Percentiles rank a stretch among this genome's conserved stretches.
These are phyloP conservation scores for Tricholoma matsutake DNA, from an alignment of 768 basidiomycete genomes.

Conservation along the genomic window DNA sequence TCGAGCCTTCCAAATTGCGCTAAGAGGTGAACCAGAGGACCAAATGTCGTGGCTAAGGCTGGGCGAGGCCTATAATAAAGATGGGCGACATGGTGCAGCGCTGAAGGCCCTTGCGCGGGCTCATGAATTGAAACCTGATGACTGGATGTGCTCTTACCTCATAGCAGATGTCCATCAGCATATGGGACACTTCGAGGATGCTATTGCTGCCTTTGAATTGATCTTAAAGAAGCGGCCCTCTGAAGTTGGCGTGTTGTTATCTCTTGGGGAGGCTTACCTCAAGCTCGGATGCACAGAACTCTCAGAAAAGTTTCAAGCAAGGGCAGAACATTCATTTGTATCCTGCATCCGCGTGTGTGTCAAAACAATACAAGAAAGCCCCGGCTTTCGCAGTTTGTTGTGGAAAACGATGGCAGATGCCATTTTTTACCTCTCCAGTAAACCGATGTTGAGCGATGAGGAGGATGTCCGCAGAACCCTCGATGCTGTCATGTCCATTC, in stretches of 20 bases:
- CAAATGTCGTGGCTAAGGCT: conserved; percentile 84
- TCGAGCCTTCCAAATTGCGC: conserved; percentile 80
- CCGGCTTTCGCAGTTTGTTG: conserved; percentile 64
- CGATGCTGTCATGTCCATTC: conserved; percentile 31
- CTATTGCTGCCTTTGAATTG: conserved; percentile 60
- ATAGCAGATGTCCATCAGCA: conserved; percentile 83
- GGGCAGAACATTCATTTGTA: conserved; percentile 74
- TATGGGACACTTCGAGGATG: conserved; percentile 70
- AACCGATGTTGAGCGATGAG: conserved; percentile 47
- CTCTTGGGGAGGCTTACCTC: conserved; percentile 70
- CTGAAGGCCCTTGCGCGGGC: conserved; percentile 82
- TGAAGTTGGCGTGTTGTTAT: conserved; percentile 70
- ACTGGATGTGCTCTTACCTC: conserved; percentile 84
- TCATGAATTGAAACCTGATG: conserved; percentile 63
- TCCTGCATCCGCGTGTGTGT: conserved; percentile 53
- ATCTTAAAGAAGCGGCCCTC: conserved; percentile 54
- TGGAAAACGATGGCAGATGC: conserved; percentile 89
- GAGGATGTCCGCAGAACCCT: conserved; percentile 33
- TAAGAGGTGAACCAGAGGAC: conserved; percentile 77
- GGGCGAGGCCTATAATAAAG: conserved; percentile 87
- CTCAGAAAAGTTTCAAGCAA: conserved; percentile 63
- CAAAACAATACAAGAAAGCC: conserved; percentile 42
- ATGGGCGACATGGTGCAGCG: conserved; percentile 86
- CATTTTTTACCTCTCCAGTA: conserved; percentile 58
- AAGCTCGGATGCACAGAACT: conserved; percentile 67